phyloP scores from a whole-genome alignment of 257 asterid species.

The Fraxinus anomala region DNA sequence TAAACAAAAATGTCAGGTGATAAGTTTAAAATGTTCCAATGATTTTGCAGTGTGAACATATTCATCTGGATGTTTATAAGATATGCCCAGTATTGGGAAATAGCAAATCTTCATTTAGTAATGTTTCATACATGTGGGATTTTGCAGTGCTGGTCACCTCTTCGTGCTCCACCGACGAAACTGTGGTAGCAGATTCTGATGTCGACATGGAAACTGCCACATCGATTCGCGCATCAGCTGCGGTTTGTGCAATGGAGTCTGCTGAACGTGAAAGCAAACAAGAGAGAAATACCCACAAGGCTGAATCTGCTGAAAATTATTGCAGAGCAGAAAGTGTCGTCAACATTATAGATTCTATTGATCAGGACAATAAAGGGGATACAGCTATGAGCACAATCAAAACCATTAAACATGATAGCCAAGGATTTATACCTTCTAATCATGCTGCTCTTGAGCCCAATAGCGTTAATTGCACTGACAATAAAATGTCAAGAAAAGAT shows the following conservation, averaged over 20 bases:
- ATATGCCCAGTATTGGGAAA: conserved; percentile 1
- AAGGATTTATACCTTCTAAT: conserved; percentile 39
- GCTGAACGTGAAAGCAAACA: conserved; percentile 47
- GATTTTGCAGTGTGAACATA: background rate
- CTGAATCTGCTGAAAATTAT: conserved; percentile 37
- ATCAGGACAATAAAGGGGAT: conserved; percentile 41
- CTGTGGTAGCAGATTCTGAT: conserved; percentile 95
- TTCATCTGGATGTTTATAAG: conserved; percentile 18
- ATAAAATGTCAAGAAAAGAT: conserved; percentile 37
- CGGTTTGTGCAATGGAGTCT: conserved; percentile 41
- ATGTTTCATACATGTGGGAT: conserved; percentile 17
- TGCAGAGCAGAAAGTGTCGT: conserved; percentile 33
- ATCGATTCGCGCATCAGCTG: conserved; percentile 43
- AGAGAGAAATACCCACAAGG: conserved; percentile 29
- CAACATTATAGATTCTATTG: conserved; percentile 40
- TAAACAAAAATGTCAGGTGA: conserved; percentile 1
- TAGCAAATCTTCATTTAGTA: conserved; percentile 7
- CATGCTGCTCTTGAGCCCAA: conserved; percentile 33
- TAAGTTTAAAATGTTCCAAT: background rate
- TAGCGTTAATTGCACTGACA: conserved; percentile 28
- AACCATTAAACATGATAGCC: conserved; percentile 35
- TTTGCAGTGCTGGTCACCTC: conserved; percentile 79
- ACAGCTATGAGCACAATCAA: conserved; percentile 17
- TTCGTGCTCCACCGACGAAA: conserved; percentile 95
- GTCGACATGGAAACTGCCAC: conserved; percentile 75